Evolutionary conservation across 2,329 filamentous ascomycete species (phyloP).

Genomic region (Alternaria tenuissima): DNA sequence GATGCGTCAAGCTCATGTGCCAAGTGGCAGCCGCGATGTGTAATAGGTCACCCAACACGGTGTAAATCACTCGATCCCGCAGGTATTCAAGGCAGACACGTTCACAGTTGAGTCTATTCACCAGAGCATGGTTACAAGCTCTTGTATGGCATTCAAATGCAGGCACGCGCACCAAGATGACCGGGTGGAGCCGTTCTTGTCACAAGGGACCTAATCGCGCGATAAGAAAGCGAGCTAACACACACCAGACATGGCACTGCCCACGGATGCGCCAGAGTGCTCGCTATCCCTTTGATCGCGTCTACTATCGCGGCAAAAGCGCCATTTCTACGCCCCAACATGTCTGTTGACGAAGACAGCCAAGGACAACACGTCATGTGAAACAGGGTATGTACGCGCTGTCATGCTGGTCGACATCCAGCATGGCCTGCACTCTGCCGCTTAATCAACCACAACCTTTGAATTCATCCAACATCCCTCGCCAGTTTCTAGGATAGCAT

Average conservation of each 20-base stretch:
- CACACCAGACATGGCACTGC: neutral
- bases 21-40: constrained; percentile 34
- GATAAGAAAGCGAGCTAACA: constrained; percentile 30
- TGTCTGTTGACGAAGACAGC: neutral
- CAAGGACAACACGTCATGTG: constrained; percentile 28
- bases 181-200: constrained; percentile 28
- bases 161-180: constrained; percentile 23
- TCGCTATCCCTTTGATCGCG: neutral
- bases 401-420: constrained; percentile 13
- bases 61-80: neutral
- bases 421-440: neutral
- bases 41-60: constrained; percentile 8
- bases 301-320: neutral
- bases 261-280: constrained; percentile 1
- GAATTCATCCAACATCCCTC: neutral
- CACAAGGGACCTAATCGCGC: constrained; percentile 22
- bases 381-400: constrained; percentile 26
- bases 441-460: neutral
- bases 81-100: neutral
- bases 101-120: neutral
- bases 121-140: neutral
- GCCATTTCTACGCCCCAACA: neutral
- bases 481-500: neutral
- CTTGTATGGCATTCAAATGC: constrained; percentile 8
- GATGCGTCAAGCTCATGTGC: constrained; percentile 34